A percentile compares a stretch with the other conserved stretches of the same genome.
These are phyloP conservation scores for Hypomontagnella submonticulosa DNA, from an alignment of 495 filamentous ascomycete species.

Conservation along the genomic window DNA sequence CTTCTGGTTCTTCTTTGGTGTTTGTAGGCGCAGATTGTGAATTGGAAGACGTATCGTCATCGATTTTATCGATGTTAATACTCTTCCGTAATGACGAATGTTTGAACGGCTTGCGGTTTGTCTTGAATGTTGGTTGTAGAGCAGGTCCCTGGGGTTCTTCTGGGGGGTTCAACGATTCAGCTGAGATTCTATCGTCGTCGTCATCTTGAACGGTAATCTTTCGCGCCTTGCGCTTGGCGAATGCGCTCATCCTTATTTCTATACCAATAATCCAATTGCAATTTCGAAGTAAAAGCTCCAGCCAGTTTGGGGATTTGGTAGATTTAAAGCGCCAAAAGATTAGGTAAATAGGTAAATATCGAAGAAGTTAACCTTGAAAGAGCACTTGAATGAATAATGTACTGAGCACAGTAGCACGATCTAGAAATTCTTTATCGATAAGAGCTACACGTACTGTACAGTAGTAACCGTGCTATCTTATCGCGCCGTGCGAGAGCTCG, in stretches of 20 bases:
- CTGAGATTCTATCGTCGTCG: slow-evolving; percentile 56
- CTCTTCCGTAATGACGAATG: slow-evolving; percentile 62
- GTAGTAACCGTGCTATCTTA: slow-evolving; percentile 27
- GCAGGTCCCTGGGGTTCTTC: slow-evolving; percentile 49
- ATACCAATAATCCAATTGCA: neutral
- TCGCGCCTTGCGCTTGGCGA: slow-evolving; percentile 77
- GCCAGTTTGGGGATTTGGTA: no score
- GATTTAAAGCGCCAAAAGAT: no score
- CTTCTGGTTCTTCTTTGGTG: slow-evolving; percentile 48
- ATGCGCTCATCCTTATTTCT: slow-evolving; percentile 69
- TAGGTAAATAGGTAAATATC: no score
- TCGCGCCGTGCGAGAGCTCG: slow-evolving; percentile 17
- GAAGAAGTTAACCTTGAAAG: neutral
- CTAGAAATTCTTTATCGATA: slow-evolving; percentile 41
- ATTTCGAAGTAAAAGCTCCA: no score
- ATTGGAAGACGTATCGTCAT: slow-evolving; percentile 41
- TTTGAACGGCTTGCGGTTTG: slow-evolving; percentile 59
- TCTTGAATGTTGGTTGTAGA: slow-evolving; percentile 55
- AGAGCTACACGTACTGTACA: no score
- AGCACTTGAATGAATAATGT: no score
- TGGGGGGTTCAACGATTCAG: slow-evolving; percentile 42
- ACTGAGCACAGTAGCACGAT: no score
- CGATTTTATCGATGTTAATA: slow-evolving; percentile 58
- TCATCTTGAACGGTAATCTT: slow-evolving; percentile 78
- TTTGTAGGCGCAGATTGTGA: slow-evolving; percentile 28